Conservation (phyloP, 768 basidiomycete genomes). For the Pisolithus tinctorius region DNA sequence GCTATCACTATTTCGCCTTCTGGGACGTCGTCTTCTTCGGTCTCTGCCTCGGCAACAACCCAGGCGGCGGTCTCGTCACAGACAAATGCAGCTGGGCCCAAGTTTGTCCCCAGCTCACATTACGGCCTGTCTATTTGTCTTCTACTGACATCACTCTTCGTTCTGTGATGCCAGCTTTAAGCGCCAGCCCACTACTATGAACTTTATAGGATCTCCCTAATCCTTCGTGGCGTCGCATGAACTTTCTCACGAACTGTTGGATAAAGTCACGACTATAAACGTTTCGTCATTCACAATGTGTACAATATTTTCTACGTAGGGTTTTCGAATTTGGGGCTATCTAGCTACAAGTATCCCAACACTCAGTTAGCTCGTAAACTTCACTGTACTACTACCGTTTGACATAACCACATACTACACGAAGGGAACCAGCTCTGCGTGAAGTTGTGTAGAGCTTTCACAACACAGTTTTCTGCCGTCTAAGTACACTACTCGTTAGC, state of each 20-base stretch:
- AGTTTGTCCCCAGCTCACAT: slow-evolving; percentile 8
- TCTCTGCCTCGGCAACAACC: not conserved
- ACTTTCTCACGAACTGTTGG: not conserved
- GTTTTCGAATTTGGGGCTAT: not conserved
- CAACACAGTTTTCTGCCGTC: too few relatives aligned
- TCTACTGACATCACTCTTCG: slow-evolving; percentile 9
- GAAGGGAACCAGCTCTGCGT: too few relatives aligned
- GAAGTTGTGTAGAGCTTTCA: too few relatives aligned
- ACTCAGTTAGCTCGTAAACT: not conserved
- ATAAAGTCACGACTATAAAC: not conserved
- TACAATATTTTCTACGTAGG: slow-evolving; percentile 8
- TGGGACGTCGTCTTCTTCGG: too few relatives aligned
- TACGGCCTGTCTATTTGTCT: slow-evolving; percentile 10
- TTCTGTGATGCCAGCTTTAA: not conserved
- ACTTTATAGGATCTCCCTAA: not conserved
- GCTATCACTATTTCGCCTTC: not conserved
- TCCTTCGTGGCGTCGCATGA: slow-evolving; percentile 2
- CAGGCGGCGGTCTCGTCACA: slow-evolving; percentile 1
- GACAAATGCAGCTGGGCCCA: slow-evolving; percentile 21
- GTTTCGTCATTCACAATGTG: not conserved
- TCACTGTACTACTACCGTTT: not conserved
- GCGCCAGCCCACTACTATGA: not conserved
- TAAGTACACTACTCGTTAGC: too few relatives aligned
- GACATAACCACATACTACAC: not conserved
- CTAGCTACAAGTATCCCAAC: not conserved